Evolutionary conservation across 2,329 filamentous ascomycete species (phyloP).

Genomic region (Aspergillus cejpii): DNA sequence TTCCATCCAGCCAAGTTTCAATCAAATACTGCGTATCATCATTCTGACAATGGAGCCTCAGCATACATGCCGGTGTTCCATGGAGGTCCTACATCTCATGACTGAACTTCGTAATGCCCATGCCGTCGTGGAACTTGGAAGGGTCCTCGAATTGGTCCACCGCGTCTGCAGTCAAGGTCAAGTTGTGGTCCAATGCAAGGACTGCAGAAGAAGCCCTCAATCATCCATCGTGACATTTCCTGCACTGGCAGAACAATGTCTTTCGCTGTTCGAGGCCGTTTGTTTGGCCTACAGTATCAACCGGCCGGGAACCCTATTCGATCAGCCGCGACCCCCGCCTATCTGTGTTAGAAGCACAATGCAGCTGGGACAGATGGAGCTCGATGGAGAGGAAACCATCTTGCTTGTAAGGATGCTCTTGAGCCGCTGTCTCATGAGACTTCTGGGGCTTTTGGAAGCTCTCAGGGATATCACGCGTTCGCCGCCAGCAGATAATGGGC

Average conservation of each 20-base stretch:
- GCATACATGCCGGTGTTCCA: constrained; percentile 20
- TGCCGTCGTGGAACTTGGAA: constrained; percentile 24
- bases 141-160: constrained; percentile 19
- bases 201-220: constrained; percentile 17
- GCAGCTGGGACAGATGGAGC: constrained; percentile 22
- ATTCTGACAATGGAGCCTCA: constrained; percentile 12
- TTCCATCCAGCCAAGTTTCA: not conserved
- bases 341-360: constrained; percentile 25
- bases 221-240: constrained; percentile 35
- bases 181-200: constrained; percentile 18
- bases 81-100: constrained; percentile 18
- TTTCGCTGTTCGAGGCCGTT: constrained; percentile 23
- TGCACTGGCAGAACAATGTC: constrained; percentile 32
- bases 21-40: not conserved
- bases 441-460: constrained; percentile 20
- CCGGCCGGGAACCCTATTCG: constrained; percentile 19
- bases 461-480: constrained; percentile 13
- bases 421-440: constrained; percentile 15
- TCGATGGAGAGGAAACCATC: constrained; percentile 21
- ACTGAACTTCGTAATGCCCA: constrained; percentile 21
- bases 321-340: constrained; percentile 18
- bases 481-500: constrained; percentile 10
- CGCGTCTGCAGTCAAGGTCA: constrained; percentile 20
- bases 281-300: constrained; percentile 23
- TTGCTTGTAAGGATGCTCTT: constrained; percentile 22